phyloP scores from a whole-genome alignment of 1,284 basidiomycete genomes.

The Heterobasidion annosum region DNA sequence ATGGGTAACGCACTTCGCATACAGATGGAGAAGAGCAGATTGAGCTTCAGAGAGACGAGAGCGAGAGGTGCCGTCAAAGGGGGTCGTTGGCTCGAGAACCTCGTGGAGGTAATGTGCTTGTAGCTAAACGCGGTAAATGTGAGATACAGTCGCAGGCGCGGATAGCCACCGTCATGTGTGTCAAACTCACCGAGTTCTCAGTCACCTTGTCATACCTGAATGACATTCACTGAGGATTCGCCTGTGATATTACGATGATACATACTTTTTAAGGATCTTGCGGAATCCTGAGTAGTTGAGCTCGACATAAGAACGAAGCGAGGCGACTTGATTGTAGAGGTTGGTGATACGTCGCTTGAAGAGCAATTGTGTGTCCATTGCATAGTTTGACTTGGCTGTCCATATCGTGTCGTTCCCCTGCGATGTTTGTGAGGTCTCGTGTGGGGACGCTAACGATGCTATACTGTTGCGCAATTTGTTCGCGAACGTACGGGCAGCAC shows the following conservation, averaged over 20 bases:
- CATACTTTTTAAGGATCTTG: conserved; percentile 94
- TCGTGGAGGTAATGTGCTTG: conserved; percentile 79
- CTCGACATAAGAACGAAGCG: conserved; percentile 88
- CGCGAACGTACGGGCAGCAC: conserved; percentile 29
- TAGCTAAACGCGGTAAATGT: conserved; percentile 32
- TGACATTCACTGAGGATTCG: not conserved
- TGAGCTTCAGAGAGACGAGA: conserved; percentile 59
- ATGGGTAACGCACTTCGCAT: conserved; percentile 80
- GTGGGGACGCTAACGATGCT: conserved; percentile 24
- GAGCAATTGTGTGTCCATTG: conserved; percentile 81
- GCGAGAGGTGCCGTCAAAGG: conserved; percentile 63
- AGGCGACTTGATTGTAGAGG: conserved; percentile 80
- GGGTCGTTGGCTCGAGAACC: conserved; percentile 59
- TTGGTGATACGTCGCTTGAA: conserved; percentile 89
- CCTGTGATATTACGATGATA: conserved; percentile 6
- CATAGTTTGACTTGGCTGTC: conserved; percentile 79
- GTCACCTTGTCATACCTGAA: conserved; percentile 91
- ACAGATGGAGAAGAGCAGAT: conserved; percentile 61
- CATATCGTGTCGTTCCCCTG: conserved; percentile 49
- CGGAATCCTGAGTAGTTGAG: conserved; percentile 92
- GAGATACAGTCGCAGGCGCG: conserved; percentile 2
- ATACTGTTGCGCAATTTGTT: conserved; percentile 45
- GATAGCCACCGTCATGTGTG: not conserved
- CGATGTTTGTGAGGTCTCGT: conserved; percentile 2
- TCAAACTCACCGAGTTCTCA: conserved; percentile 50